Conservation (phyloP, 768 basidiomycete species). For the Cystofilobasidium bisporidii region DNA sequence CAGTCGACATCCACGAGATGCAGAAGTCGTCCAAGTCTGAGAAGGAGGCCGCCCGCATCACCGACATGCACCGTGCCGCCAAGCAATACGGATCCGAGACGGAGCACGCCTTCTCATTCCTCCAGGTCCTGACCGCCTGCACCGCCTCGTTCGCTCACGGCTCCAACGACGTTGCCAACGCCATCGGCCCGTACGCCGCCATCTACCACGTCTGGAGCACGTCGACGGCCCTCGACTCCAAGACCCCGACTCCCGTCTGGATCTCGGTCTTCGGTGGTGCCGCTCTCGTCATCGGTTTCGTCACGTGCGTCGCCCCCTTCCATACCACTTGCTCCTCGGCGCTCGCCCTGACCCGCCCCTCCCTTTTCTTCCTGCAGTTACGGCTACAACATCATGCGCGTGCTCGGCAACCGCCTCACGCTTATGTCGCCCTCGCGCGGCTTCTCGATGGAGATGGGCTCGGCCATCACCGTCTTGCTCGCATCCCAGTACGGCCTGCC, state of each 20-base stretch:
- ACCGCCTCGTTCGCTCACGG: slow-evolving; percentile 45
- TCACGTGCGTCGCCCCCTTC: too few relatives aligned
- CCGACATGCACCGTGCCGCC: slow-evolving; percentile 37
- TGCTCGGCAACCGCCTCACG: slow-evolving; percentile 43
- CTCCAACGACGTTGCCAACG: slow-evolving; percentile 43
- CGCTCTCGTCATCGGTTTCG: slow-evolving; percentile 36
- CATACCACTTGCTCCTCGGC: too few relatives aligned
- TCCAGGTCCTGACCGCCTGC: slow-evolving; percentile 44
- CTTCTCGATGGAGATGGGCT: slow-evolving; percentile 45
- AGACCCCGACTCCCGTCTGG: slow-evolving; percentile 41
- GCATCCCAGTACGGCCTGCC: slow-evolving; percentile 37
- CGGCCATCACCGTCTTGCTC: slow-evolving; percentile 44
- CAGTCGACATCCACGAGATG: slow-evolving; percentile 39
- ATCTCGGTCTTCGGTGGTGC: slow-evolving; percentile 40
- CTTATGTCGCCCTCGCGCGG: slow-evolving; percentile 44
- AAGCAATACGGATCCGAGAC: slow-evolving; percentile 43
- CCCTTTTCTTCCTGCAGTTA: too few relatives aligned
- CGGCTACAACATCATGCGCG: slow-evolving; percentile 43
- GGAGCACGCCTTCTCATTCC: slow-evolving; percentile 44
- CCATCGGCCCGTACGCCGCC: slow-evolving; percentile 41
- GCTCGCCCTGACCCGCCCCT: too few relatives aligned
- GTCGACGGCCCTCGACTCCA: slow-evolving; percentile 32
- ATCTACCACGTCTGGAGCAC: slow-evolving; percentile 42
- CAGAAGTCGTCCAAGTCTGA: slow-evolving; percentile 33
- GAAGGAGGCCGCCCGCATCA: slow-evolving; percentile 32